These are phyloP conservation scores for Cladophialophora carrionii DNA, from an alignment of 2,329 filamentous ascomycete genomes.

Conservation along the genomic window DNA sequence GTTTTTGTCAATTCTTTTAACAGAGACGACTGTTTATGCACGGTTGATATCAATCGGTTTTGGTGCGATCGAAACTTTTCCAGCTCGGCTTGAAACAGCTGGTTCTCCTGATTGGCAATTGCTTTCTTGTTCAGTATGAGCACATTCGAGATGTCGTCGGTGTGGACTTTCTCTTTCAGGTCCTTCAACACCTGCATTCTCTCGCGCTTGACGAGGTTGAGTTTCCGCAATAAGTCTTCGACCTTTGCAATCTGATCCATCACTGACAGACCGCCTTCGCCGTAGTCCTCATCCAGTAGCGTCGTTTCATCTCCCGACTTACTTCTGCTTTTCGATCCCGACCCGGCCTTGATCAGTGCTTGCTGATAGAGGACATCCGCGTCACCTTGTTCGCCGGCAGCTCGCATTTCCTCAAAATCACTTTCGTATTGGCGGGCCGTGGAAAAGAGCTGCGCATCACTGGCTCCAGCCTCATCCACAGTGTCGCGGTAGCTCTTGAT, in stretches of 20 bases:
- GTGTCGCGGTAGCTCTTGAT: conserved; percentile 86
- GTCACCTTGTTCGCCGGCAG: conserved; percentile 82
- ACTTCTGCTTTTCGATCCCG: conserved; percentile 63
- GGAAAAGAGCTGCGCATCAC: conserved; percentile 78
- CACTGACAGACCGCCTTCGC: conserved; percentile 76
- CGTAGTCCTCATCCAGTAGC: conserved; percentile 89
- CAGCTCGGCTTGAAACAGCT: conserved; percentile 93
- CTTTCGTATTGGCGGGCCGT: conserved; percentile 83
- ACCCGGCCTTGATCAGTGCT: conserved; percentile 77
- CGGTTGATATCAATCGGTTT: conserved; percentile 85
- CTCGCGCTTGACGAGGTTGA: conserved; percentile 91
- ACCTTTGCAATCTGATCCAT: conserved; percentile 86
- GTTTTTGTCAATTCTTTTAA: conserved; percentile 92
- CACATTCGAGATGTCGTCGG: conserved; percentile 96
- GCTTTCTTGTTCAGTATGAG: conserved; percentile 98
- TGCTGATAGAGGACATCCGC: conserved; percentile 86
- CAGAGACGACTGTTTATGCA: conserved; percentile 89
- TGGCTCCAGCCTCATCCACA: conserved; percentile 83
- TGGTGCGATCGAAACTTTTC: conserved; percentile 96
- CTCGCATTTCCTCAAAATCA: conserved; percentile 94
- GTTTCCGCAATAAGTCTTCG: conserved; percentile 85
- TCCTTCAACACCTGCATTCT: conserved; percentile 91
- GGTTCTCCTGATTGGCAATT: conserved; percentile 85
- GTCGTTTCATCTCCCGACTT: conserved; percentile 67
- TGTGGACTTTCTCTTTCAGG: conserved; percentile 90